Evolutionary conservation across 257 asterid genomes (phyloP), one percentile per base, ranked within the genome.

Genomic region (Nicotiana paniculata): DNA sequence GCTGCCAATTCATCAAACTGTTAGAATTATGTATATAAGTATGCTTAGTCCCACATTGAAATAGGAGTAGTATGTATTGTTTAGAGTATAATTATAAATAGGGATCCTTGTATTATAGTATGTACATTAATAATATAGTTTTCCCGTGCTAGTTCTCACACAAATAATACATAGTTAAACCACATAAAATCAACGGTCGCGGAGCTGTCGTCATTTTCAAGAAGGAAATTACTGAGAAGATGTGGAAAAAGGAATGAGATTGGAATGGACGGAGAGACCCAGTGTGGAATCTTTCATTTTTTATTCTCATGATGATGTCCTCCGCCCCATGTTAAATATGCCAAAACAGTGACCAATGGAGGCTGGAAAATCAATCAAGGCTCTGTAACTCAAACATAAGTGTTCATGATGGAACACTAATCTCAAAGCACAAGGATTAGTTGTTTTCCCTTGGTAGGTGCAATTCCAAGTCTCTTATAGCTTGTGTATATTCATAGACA

Each of bases 1-100:
- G 89, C 88, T 54, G 15, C 63, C 79, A 48, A 26, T 15, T 35
- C 24, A 79, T 35, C 74, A 35, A 6, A 39, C 48, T 7, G 48
- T 39, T 39, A 39, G 48, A 39, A 39, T 39, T 39, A 39, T 39
- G 48, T 39, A 6, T 39, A 39, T 0, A 39, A 6, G 48, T 39
- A 7, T 39, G 48, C 10, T 39, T 39, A 6, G 10, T 39, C 48
- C 48, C 48, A 39, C 48, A 39, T 7, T 39, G 48, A 39, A 39
- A 39, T 39, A 39, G 10, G 46, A 6, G 46, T 37, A 37, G 46
- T 37, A 37, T 37, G 46, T 37, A 37, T 6, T 37, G 9, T 37
- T 9, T 37, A 37, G 46, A 6, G 46, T 37, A 37, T 37, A 37
- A 37, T 37, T 37, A 37, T 5, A 37, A 37, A 37, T 37, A 7